Percentiles rank a stretch among this genome's conserved stretches.
phyloP scores from a whole-genome alignment of 2,329 filamentous ascomycete species.

The Sphaerulina vaccinii region DNA sequence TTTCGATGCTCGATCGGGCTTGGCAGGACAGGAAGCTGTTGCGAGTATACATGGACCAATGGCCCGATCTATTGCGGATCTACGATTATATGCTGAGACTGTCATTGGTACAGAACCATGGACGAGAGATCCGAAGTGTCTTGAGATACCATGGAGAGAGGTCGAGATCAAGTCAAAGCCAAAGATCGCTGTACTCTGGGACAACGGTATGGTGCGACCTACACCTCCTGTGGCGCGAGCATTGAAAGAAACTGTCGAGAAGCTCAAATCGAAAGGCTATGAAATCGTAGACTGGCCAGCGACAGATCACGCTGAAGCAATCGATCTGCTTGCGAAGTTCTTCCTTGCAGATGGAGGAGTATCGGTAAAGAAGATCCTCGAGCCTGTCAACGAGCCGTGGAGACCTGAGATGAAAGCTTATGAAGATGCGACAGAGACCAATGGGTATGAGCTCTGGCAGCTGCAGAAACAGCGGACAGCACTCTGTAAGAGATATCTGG shows the following conservation, averaged over 20 bases:
- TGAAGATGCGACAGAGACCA: constrained; percentile 44
- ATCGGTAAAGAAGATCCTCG: constrained; percentile 44
- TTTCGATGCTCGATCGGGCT: constrained; percentile 53
- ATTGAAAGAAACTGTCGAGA: constrained; percentile 54
- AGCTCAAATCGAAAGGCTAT: constrained; percentile 52
- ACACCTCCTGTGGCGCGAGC: constrained; percentile 61
- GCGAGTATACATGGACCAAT: constrained; percentile 64
- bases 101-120: constrained; percentile 51
- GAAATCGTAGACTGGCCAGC: constrained; percentile 59
- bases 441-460: constrained; percentile 49
- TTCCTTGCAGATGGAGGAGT: constrained; percentile 55
- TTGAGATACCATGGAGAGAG: constrained; percentile 55
- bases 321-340: constrained; percentile 49
- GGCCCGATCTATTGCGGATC: constrained; percentile 55
- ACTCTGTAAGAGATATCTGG: constrained; percentile 43
- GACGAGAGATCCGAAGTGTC: constrained; percentile 52
- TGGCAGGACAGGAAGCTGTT: constrained; percentile 65
- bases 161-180: constrained; percentile 49
- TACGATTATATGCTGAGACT: constrained; percentile 44
- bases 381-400: constrained; percentile 45
- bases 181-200: constrained; percentile 60
- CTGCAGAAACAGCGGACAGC: constrained; percentile 49
- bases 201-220: constrained; percentile 60
- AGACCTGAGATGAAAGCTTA: constrained; percentile 52
- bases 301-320: constrained; percentile 52